These are phyloP conservation scores for Cyberlindnera mississippiensis DNA, from an alignment of 805 yeast species.

Conservation along the genomic window DNA sequence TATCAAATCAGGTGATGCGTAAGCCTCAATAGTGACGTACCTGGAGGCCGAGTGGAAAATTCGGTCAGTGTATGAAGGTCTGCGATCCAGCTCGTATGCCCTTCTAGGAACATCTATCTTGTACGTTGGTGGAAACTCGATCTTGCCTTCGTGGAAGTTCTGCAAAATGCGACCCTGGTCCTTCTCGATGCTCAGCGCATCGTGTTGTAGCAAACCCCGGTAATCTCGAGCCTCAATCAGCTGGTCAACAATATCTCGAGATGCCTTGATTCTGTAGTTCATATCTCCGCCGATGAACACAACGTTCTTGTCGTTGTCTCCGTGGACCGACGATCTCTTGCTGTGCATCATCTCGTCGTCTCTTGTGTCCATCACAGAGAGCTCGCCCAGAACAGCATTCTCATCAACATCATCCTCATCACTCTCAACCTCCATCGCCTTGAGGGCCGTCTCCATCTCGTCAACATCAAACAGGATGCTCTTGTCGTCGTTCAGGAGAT, in stretches of 20 bases:
- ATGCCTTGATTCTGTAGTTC: slow-evolving; percentile 43
- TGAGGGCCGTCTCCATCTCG: slow-evolving; percentile 20
- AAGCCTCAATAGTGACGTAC: slow-evolving; percentile 27
- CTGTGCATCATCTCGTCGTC: slow-evolving; percentile 2
- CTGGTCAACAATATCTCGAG: slow-evolving; percentile 28
- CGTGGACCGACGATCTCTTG: no score
- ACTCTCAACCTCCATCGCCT: slow-evolving; percentile 13
- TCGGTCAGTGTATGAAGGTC: slow-evolving; percentile 61
- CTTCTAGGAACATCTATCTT: slow-evolving; percentile 31
- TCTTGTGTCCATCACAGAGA: neutral
- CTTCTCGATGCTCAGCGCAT: slow-evolving; percentile 38
- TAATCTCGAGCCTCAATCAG: slow-evolving; percentile 30
- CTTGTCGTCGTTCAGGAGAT: slow-evolving; percentile 24
- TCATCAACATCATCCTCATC: slow-evolving; percentile 14
- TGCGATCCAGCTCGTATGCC: slow-evolving; percentile 33
- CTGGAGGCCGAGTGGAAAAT: slow-evolving; percentile 37
- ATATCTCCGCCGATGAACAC: slow-evolving; percentile 52
- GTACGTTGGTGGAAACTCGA: slow-evolving; percentile 53
- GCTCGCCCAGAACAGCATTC: slow-evolving; percentile 8
- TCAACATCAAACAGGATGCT: slow-evolving; percentile 28
- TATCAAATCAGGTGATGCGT: slow-evolving; percentile 22
- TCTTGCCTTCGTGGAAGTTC: slow-evolving; percentile 45
- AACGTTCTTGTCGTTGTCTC: slow-evolving; percentile 17
- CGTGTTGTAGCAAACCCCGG: slow-evolving; percentile 37
- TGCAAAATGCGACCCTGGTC: slow-evolving; percentile 33